Conservation (phyloP, 1,284 basidiomycete species). For the Puccinia brachypodii region DNA sequence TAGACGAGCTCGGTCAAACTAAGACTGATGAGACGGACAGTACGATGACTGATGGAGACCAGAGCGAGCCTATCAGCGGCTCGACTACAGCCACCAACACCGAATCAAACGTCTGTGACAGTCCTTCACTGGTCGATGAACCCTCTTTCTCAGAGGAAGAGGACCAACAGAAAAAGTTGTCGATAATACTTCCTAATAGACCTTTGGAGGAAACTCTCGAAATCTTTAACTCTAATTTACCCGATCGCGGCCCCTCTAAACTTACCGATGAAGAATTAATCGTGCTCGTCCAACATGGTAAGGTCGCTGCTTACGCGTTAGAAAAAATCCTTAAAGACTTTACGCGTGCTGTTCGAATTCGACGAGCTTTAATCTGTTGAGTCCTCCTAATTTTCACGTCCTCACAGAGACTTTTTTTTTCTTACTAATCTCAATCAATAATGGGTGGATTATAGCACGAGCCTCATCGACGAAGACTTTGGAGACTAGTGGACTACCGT, state of each 20-base stretch:
- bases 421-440: background rate
- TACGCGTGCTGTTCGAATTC: constrained; percentile 80
- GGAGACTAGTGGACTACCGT: constrained; percentile 79
- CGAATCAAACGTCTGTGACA: constrained; percentile 24
- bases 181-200: constrained; percentile 1
- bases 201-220: constrained; percentile 58
- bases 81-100: constrained; percentile 38
- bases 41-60: background rate
- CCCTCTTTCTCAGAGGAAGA: too few species aligned
- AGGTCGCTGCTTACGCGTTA: constrained; percentile 87
- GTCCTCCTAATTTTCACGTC: background rate
- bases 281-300: constrained; percentile 82
- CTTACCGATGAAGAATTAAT: constrained; percentile 93
- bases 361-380: constrained; percentile 76
- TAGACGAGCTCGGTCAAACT: background rate
- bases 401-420: background rate
- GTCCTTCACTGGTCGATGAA: background rate
- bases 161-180: background rate
- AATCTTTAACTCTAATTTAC: constrained; percentile 72
- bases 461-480: constrained; percentile 80
- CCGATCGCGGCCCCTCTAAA: constrained; percentile 61
- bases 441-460: constrained; percentile 62
- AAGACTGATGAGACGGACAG: background rate
- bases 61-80: background rate
- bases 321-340: constrained; percentile 83